phyloP scores from a whole-genome alignment of 768 basidiomycete genomes.

The Termitomyces sp. region DNA sequence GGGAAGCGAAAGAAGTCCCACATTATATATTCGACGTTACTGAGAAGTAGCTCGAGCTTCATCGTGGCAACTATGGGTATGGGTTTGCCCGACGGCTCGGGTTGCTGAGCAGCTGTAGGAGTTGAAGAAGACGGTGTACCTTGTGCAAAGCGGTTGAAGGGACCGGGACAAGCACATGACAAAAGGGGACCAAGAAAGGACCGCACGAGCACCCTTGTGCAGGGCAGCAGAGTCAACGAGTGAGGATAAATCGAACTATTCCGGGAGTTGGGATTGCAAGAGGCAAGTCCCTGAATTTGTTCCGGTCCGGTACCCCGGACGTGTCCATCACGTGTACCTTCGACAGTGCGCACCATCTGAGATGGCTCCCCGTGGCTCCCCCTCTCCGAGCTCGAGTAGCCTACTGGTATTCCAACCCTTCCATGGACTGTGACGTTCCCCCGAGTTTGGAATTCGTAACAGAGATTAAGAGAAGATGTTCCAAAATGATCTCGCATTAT shows the following conservation, averaged over 20 bases:
- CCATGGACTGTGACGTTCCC: neutral
- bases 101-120: neutral
- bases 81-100: neutral
- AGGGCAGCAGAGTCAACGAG: constrained; percentile 6
- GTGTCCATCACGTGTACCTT: constrained; percentile 17
- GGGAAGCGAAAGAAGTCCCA: constrained; percentile 11
- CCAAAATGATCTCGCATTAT: neutral
- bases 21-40: constrained; percentile 12
- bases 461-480: neutral
- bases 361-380: too few species aligned
- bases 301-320: neutral
- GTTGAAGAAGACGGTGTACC: constrained; percentile 10
- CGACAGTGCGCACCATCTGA: too few species aligned
- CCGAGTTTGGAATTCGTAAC: neutral
- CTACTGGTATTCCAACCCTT: too few species aligned
- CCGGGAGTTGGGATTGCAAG: neutral
- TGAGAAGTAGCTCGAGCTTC: constrained; percentile 11
- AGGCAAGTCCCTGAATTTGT: neutral
- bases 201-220: constrained; percentile 7
- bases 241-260: constrained; percentile 3
- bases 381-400: too few species aligned
- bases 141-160: constrained; percentile 14
- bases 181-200: constrained; percentile 12
- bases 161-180: constrained; percentile 19
- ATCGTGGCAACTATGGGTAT: constrained; percentile 14